Base-by-base conservation (phyloP, 441 rosid genomes). In the Flueggea neowawraea region DNA sequence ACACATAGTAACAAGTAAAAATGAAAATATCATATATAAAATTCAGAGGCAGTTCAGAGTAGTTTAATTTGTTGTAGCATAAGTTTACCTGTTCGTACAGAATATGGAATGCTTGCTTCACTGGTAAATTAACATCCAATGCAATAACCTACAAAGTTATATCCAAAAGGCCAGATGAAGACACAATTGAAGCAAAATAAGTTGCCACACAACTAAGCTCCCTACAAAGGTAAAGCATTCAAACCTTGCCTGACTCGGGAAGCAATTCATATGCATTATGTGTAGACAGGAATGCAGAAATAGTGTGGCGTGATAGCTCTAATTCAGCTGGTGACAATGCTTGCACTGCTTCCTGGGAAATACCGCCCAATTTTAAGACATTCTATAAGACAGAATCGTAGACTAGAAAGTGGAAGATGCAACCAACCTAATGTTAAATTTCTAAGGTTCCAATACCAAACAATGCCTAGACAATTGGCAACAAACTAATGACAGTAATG, bases 171-270 rank as follows among this genome's bases (percentile, higher is more conserved):
- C 13, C 17, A n/a, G 10, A 43, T 33, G 44, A 15, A 36, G 43
- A 45, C 17, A 14, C 48, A 15, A 47, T 6, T 39, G 36, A 62
- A 62, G 17, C 53, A 55, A 53, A 55, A 59, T 31, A 31, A 36
- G 60, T 11, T 31, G 54, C 43, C 62, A 52, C 17, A 65, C 6
- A 11, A 57, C 15, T 58, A 59, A 16, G 66, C 49, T 75, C 22
- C 6, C 28, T 28, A 48, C 63, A 63, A 67, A 71, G 77, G 75
- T 49, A 70, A 71, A 57, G 75, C 66, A 63, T 63, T 70, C 86
- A 76, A 74, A 85, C 91, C 91, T 85, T 85, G 86, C 91, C 91
- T 63, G 91, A 85, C 80, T 85, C 84, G 33, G 91, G 91, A 69
- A 85, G 83, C 72, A 85, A 74, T 73, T 85, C 91, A 65, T 82